phyloP scores from a whole-genome alignment of 441 rosid species.

The Adansonia madagascariensis region DNA sequence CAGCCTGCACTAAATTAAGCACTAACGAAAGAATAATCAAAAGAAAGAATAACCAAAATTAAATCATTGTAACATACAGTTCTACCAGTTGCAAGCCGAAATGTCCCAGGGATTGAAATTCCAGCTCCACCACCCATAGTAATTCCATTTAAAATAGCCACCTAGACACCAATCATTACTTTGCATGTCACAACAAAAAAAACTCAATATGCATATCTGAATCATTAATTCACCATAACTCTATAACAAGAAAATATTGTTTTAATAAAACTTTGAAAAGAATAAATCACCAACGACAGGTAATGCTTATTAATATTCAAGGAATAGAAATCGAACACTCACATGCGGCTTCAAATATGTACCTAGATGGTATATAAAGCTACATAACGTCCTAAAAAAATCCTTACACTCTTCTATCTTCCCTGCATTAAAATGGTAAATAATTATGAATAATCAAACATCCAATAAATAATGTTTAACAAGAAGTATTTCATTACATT shows the following conservation, averaged over 20 bases:
- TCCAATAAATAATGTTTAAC: neutral
- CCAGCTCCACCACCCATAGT: constrained; percentile 98
- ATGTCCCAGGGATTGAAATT: constrained; percentile 91
- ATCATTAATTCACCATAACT: neutral
- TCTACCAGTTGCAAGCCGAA: constrained; percentile 79
- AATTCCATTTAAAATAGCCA: constrained; percentile 80
- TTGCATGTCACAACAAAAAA: neutral
- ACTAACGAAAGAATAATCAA: neutral
- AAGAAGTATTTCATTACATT: constrained; percentile 7
- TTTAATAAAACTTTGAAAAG: neutral
- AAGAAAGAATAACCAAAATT: neutral
- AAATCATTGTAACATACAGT: constrained; percentile 54
- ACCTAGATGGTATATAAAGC: constrained; percentile 50
- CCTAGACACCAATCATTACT: constrained; percentile 45
- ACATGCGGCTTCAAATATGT: constrained; percentile 71
- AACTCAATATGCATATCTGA: neutral
- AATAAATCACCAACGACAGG: constrained; percentile 18
- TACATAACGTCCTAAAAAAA: constrained; percentile 61
- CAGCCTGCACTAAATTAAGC: neutral
- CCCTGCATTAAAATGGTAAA: constrained; percentile 53
- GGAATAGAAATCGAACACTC: constrained; percentile 38
- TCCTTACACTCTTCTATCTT: constrained; percentile 63
- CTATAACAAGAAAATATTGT: neutral
- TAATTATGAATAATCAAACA: constrained; percentile 17
- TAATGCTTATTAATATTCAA: neutral